A percentile compares a stretch with the other conserved stretches of the same genome.
Conservation (phyloP, 2,329 filamentous ascomycete genomes). For the Teratosphaeria gauchensis region DNA sequence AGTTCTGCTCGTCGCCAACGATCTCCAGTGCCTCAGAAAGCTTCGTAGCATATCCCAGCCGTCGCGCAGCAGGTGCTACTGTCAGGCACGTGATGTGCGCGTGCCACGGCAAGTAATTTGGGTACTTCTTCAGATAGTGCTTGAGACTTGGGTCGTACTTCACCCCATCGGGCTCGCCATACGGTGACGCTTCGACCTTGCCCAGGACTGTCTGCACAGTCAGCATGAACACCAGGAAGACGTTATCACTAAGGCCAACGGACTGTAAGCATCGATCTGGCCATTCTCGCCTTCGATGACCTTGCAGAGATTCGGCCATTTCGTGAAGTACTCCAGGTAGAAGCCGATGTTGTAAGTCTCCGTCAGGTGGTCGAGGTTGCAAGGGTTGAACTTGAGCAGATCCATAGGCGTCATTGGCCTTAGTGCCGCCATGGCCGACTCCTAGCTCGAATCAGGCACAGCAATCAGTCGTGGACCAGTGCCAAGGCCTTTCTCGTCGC, state of each 20-base stretch:
- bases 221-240: not conserved
- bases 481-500: not conserved
- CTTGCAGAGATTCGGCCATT: constrained; percentile 91
- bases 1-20: constrained; percentile 70
- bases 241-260: constrained; percentile 20
- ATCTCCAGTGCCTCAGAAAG: constrained; percentile 72
- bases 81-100: constrained; percentile 95
- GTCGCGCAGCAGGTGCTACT: constrained; percentile 74
- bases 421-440: constrained; percentile 43
- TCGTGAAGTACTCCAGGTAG: constrained; percentile 90
- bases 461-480: not conserved
- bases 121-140: constrained; percentile 31
- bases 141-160: constrained; percentile 52
- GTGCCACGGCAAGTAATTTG: constrained; percentile 94
- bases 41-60: constrained; percentile 76
- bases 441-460: not conserved
- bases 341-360: constrained; percentile 95
- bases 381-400: constrained; percentile 80
- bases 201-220: constrained; percentile 66
- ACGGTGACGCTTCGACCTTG: constrained; percentile 76
- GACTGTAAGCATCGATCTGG: constrained; percentile 93
- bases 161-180: constrained; percentile 56
- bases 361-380: constrained; percentile 93
- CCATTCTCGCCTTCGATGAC: constrained; percentile 78
- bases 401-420: constrained; percentile 77